Conservation (phyloP, 495 filamentous ascomycete species). For the Cercophora newfieldiana region DNA sequence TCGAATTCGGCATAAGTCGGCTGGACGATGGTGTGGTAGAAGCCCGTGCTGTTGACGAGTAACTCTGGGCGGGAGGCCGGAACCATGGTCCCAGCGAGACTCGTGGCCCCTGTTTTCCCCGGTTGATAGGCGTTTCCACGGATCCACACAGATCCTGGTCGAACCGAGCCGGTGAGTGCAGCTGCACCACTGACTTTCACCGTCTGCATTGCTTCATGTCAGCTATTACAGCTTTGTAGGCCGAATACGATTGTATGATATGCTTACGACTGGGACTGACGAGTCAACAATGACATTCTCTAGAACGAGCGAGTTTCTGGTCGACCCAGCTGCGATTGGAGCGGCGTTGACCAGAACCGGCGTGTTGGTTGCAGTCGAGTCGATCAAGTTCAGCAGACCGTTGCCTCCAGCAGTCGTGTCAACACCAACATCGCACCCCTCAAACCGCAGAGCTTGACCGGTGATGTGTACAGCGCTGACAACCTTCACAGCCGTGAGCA, state of each 20-base stretch:
- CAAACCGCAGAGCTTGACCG: conserved; percentile 44
- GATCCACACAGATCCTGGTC: conserved; percentile 20
- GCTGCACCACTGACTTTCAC: conserved; percentile 16
- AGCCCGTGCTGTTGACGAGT: conserved; percentile 28
- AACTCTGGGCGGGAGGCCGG: conserved; percentile 12
- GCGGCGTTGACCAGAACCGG: conserved; percentile 36
- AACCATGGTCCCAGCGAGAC: too few relatives aligned
- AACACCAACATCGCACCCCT: conserved; percentile 55
- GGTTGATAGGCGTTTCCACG: conserved; percentile 28
- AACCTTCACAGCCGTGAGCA: conserved; percentile 39
- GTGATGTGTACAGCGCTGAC: conserved; percentile 43
- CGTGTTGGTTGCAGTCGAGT: conserved; percentile 42
- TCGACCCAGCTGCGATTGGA: conserved; percentile 32
- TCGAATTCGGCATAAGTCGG: conserved; percentile 49
- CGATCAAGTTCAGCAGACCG: conserved; percentile 42
- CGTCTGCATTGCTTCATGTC: conserved; percentile 17
- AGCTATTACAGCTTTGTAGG: not conserved
- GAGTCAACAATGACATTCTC: conserved; percentile 43
- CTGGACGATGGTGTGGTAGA: conserved; percentile 37
- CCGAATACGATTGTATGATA: not conserved
- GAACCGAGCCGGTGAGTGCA: conserved; percentile 28
- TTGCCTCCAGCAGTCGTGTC: conserved; percentile 57
- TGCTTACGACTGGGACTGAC: conserved; percentile 21
- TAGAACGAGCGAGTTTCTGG: conserved; percentile 54
- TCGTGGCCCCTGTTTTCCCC: too few relatives aligned